Base-by-base conservation (phyloP, 805 yeast species). In the Nakazawaea ambrosiae region DNA sequence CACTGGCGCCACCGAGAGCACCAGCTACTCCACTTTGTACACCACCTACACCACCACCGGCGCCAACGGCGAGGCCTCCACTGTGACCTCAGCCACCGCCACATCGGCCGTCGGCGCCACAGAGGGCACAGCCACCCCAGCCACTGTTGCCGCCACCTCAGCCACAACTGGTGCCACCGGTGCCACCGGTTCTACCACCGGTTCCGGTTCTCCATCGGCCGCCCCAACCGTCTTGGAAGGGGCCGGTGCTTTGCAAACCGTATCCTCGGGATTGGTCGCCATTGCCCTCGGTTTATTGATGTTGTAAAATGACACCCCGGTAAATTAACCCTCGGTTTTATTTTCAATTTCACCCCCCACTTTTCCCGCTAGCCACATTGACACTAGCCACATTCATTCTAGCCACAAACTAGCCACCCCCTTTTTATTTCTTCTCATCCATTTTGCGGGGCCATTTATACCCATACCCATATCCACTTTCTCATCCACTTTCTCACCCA, bases 71-170 rank as follows among this genome's bases (percentile, higher is more conserved):
- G 39, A 34, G 6, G 32, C 27, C 14, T 20, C 37, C 17, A 35
- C 39, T 22, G 40, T 33, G 23, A 33, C 42, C 19, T 34, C 41
- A 30, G 34, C 36, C 15, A 40, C 34, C 27, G 31, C 44, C 35
- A 30, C 42, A 22, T 23, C 27, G 22, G 20, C 26, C 26, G 20
- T 33, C 28, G 33, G 26, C 23, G 33, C 26, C 15, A 34, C 20
- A 12, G 31, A 34, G 16, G 31, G 15, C 12, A 15, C 37, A 26
- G 20, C 23, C 31, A 19, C 14, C 17, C 15, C 31, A 11, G 27
- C 27, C 15, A 25, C 40, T 31, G 15, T 31, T 19, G 20, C 34
- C n/a, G 28, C 20, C 10, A 15, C 33, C 19, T 12, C 31, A 24
- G 33, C 8, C n/a, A 14, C 11, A 15, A 20, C 25, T 25, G 34